Conservation (phyloP, 176 grass and related monocot species). For the Aegilops sharonensis region DNA sequence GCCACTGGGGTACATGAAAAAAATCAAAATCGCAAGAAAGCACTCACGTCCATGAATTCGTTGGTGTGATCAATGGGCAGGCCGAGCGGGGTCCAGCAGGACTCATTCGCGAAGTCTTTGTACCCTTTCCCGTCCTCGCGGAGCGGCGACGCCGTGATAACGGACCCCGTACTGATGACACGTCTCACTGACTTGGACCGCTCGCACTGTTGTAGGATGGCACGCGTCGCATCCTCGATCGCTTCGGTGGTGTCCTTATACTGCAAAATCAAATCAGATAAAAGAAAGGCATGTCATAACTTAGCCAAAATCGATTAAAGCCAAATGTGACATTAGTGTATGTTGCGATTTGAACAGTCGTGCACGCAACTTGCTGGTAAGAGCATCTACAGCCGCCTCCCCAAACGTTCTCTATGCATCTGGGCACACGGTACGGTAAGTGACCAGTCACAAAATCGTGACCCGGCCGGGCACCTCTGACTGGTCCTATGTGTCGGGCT, state of each 20-base stretch:
- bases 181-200: conserved; percentile 40
- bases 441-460: too few relatives aligned
- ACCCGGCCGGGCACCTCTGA: too few relatives aligned
- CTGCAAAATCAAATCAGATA: neutral
- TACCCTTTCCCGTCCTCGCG: conserved; percentile 22
- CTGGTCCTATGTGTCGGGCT: too few relatives aligned
- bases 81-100: conserved; percentile 42
- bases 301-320: too few relatives aligned
- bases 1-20: too few relatives aligned
- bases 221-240: conserved; percentile 21
- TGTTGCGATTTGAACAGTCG: too few relatives aligned
- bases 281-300: too few relatives aligned
- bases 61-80: neutral
- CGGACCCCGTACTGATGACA: conserved; percentile 49
- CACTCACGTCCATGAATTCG: conserved; percentile 14
- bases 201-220: conserved; percentile 42
- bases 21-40: neutral
- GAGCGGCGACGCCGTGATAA: conserved; percentile 34
- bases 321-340: too few relatives aligned
- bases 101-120: conserved; percentile 34
- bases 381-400: too few relatives aligned
- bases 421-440: too few relatives aligned
- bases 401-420: too few relatives aligned
- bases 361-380: too few relatives aligned
- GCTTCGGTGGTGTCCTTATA: conserved; percentile 45